Evolutionary conservation across 1,284 basidiomycete genomes (phyloP).

Genomic region (Irpex sp.): DNA sequence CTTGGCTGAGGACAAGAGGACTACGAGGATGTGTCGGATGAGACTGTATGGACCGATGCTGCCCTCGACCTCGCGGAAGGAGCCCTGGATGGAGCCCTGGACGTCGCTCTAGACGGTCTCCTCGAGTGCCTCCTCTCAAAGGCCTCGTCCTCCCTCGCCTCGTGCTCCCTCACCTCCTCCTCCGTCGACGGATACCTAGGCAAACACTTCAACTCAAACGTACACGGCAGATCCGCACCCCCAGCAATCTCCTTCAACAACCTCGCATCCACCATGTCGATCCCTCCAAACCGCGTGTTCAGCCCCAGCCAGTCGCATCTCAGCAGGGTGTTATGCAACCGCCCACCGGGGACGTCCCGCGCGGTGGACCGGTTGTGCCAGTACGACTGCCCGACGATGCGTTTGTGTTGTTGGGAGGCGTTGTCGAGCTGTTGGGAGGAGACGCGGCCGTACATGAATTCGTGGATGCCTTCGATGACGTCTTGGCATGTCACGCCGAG

Average conservation of each 20-base stretch:
- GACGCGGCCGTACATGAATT: slow-evolving; percentile 47
- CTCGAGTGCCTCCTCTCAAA: slow-evolving; percentile 3
- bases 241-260: slow-evolving; percentile 39
- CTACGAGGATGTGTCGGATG: neutral
- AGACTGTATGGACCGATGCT: slow-evolving; percentile 10
- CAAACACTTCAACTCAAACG: slow-evolving; percentile 54
- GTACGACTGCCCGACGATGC: slow-evolving; percentile 47
- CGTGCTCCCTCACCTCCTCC: slow-evolving; percentile 43
- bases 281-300: slow-evolving; percentile 57
- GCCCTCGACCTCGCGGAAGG: slow-evolving; percentile 6
- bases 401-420: slow-evolving; percentile 32
- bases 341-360: slow-evolving; percentile 62
- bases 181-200: slow-evolving; percentile 43
- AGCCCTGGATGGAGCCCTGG: slow-evolving; percentile 14
- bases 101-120: slow-evolving; percentile 4
- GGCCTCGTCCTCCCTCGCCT: slow-evolving; percentile 22
- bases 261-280: slow-evolving; percentile 39
- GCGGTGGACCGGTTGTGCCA: slow-evolving; percentile 60
- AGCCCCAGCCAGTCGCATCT: slow-evolving; percentile 60
- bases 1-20: neutral
- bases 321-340: slow-evolving; percentile 54
- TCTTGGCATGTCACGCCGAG: slow-evolving; percentile 72
- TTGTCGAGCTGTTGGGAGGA: slow-evolving; percentile 47
- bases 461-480: slow-evolving; percentile 55
- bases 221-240: slow-evolving; percentile 51